Percentiles rank a stretch among this genome's conserved stretches.
These are phyloP conservation scores for Graphilbum ipis-grandicollis DNA, from an alignment of 2,329 filamentous ascomycete species.

Conservation along the genomic window DNA sequence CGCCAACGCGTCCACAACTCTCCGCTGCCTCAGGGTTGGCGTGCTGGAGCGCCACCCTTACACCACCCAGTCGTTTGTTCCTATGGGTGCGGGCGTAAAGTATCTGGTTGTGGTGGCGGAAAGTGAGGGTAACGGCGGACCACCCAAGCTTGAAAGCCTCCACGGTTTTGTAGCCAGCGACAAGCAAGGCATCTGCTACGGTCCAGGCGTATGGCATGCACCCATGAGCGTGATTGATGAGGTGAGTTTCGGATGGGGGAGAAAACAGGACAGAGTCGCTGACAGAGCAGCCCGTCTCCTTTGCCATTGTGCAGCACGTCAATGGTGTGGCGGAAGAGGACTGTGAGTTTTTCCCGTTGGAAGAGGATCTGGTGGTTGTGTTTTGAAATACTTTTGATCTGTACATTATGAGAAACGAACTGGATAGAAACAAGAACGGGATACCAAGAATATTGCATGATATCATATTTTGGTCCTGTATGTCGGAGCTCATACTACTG, in stretches of 20 bases:
- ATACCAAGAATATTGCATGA: no score
- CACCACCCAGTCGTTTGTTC: conserved; percentile 4
- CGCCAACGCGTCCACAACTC: no score
- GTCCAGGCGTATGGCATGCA: conserved; percentile 4
- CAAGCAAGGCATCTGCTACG: conserved; percentile 4
- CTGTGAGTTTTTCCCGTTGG: conserved; percentile 3
- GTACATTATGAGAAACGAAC: no score
- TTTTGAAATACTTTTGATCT: no score
- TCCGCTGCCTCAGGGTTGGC: background rate
- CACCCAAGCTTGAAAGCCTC: background rate
- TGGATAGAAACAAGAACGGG: no score
- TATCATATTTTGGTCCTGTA: no score
- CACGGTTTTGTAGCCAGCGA: conserved; percentile 2
- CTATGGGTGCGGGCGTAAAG: conserved; percentile 2
- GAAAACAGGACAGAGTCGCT: no score
- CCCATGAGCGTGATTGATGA: conserved; percentile 3
- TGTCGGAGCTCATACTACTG: no score
- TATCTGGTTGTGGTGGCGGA: conserved; percentile 2
- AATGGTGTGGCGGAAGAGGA: conserved; percentile 4
- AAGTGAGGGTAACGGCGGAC: background rate
- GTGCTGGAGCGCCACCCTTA: conserved; percentile 3
- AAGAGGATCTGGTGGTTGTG: conserved; percentile 1
- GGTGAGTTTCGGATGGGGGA: background rate
- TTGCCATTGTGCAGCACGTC: conserved; percentile 2
- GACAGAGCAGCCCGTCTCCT: background rate